phyloP scores from a whole-genome alignment of 108 stramenopile species.

The Skeletonema menzelii region DNA sequence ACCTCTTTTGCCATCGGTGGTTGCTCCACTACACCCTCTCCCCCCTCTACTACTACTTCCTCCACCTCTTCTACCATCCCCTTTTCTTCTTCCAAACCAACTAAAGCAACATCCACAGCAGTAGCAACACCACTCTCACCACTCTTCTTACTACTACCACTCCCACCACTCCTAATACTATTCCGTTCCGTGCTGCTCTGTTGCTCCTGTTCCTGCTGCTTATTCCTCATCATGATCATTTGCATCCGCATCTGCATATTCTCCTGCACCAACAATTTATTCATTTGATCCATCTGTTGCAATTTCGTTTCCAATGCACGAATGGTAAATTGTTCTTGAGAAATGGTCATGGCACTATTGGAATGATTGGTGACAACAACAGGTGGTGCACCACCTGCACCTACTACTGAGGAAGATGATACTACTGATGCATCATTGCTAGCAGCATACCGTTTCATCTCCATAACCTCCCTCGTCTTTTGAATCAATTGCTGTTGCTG shows the following conservation, averaged over 20 bases:
- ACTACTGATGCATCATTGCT: neutral
- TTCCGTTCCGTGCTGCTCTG: no score
- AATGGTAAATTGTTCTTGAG: neutral
- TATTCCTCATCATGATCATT: neutral
- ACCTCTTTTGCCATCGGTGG: no score
- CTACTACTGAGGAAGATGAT: neutral
- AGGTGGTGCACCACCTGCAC: neutral
- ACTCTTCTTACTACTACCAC: no score
- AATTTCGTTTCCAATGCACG: neutral
- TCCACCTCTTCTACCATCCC: no score
- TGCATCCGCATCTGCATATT: neutral
- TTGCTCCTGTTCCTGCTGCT: no score
- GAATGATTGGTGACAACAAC: neutral
- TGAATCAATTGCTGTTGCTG: neutral
- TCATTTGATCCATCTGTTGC: neutral
- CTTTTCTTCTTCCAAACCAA: no score
- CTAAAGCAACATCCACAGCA: neutral
- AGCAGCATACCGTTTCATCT: neutral
- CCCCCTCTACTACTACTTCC: no score
- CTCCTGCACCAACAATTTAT: neutral
- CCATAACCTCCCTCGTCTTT: neutral
- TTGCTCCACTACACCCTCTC: no score
- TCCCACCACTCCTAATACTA: neutral
- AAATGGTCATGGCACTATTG: neutral
- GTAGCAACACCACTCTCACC: neutral